Percentiles rank a stretch among this genome's conserved stretches.
phyloP scores from a whole-genome alignment of 2,329 filamentous ascomycete genomes.

The Falciphora oryzae region DNA sequence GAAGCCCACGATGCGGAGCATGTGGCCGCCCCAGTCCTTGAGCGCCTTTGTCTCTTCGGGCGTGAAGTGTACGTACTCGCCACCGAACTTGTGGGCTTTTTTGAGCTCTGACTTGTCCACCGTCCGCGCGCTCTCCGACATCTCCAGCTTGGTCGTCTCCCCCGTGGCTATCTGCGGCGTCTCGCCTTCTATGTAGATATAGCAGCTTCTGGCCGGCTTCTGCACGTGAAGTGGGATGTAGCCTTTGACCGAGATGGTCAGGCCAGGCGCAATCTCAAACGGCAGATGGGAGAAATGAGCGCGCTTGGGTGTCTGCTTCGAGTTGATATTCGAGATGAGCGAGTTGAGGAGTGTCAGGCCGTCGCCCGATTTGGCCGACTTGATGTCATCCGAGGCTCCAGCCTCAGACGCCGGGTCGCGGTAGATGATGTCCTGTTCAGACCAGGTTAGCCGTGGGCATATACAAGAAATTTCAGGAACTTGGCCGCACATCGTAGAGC shows the following conservation, averaged over 20 bases:
- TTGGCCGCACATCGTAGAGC: conserved; percentile 75
- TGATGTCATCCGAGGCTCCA: conserved; percentile 49
- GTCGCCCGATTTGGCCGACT: conserved; percentile 52
- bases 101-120: conserved; percentile 78
- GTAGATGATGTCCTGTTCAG: conserved; percentile 77
- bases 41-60: conserved; percentile 76
- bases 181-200: conserved; percentile 84
- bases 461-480: conserved; percentile 15
- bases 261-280: conserved; percentile 76
- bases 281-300: conserved; percentile 82
- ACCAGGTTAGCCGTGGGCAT: conserved; percentile 7
- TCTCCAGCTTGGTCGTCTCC: conserved; percentile 65
- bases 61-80: conserved; percentile 80
- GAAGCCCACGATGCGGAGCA: conserved; percentile 89
- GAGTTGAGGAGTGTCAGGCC: conserved; percentile 62
- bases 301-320: conserved; percentile 79
- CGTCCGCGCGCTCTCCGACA: conserved; percentile 66
- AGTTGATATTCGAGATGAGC: conserved; percentile 89
- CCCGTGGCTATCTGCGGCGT: conserved; percentile 72
- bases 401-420: conserved; percentile 68
- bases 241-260: conserved; percentile 87
- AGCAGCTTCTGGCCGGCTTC: conserved; percentile 73
- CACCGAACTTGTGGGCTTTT: conserved; percentile 94
- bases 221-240: conserved; percentile 87
- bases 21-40: conserved; percentile 72